Base-by-base conservation (phyloP, 2,329 filamentous ascomycete species). In the Pseudogymnoascus destructans region DNA sequence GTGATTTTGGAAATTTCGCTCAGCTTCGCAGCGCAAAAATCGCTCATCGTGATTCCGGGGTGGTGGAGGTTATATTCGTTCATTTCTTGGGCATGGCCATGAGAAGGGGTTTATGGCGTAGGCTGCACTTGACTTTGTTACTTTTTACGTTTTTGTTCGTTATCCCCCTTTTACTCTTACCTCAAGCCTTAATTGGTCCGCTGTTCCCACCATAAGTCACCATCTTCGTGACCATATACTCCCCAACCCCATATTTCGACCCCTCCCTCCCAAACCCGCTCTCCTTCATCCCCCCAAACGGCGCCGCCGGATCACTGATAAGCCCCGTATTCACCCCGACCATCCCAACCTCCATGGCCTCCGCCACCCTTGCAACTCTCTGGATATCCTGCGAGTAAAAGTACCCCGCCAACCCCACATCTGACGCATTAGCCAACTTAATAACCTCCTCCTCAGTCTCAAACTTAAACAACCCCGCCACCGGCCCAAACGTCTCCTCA, bases 401-500 rank as follows among this genome's bases (percentile, higher is more conserved):
- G 74, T 97, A 97, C 0, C 89, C 92, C 0, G 92, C 93, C 33
- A 98, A 78, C 1, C 93, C 93, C 35, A 97, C 91, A 57, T 92
- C 84, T 1, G 88, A 77, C 40, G 75, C 72, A 72, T 98, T 98
- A 3, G 93, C 92, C 63, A 92, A 73, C 62, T 80, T 77, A 27
- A 97, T 82, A 4, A 95, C 93, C 67, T 97, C 91, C 57, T 86
- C 84, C 73, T 97, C 93, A 0, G 85, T 89, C 52, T 88, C 80
- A 69, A 97, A 98, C 55, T 84, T 79, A 76, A 96, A 96, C 11
- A 97, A 73, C 0, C 87, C 92, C 0, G 91, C 92, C 0, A 97
- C 87, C 2, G 93, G 93, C 0, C 93, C 93, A 69, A 98, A 98
- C 0, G 92, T 98, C 76, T 98, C 93, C 72, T 97, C 92, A 1